These are phyloP conservation scores for Pulveroboletus sp. DNA, from an alignment of 1,284 basidiomycete species.

Conservation along the genomic window DNA sequence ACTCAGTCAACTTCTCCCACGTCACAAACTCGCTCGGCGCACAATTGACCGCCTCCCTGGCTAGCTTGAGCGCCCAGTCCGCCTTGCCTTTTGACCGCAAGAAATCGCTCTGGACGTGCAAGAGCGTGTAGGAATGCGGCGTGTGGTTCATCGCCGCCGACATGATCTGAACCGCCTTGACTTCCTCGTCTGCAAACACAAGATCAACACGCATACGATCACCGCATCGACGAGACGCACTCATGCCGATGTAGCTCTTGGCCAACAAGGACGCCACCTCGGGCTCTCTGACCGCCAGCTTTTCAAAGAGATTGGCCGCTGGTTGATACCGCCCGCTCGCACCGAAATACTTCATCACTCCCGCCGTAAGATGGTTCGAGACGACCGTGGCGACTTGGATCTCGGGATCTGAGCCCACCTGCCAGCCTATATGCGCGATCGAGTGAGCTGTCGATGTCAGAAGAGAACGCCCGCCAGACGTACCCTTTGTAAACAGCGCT, in stretches of 20 bases:
- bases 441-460: neutral
- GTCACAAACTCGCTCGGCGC: slow-evolving; percentile 98
- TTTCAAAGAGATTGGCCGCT: slow-evolving; percentile 95
- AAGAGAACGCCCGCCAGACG: slow-evolving; percentile 10
- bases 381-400: slow-evolving; percentile 98
- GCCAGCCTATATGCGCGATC: slow-evolving; percentile 73
- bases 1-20: slow-evolving; percentile 96
- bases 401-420: slow-evolving; percentile 97
- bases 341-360: slow-evolving; percentile 96
- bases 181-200: slow-evolving; percentile 80
- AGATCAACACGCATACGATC: neutral
- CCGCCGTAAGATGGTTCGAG: slow-evolving; percentile 94
- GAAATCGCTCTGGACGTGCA: slow-evolving; percentile 95
- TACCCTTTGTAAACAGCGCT: slow-evolving; percentile 87
- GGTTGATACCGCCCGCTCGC: slow-evolving; percentile 87
- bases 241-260: slow-evolving; percentile 95
- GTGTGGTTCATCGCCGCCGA: slow-evolving; percentile 80
- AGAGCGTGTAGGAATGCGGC: slow-evolving; percentile 90
- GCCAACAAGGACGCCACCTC: slow-evolving; percentile 91
- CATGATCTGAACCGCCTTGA: slow-evolving; percentile 97
- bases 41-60: slow-evolving; percentile 94
- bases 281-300: slow-evolving; percentile 81
- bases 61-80: slow-evolving; percentile 92
- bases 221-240: slow-evolving; percentile 49
- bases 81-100: slow-evolving; percentile 80